Percentiles rank a stretch among this genome's conserved stretches.
Evolutionary conservation across 768 basidiomycete species (phyloP).

Genomic region (Lactifluus hygrophoroides): DNA sequence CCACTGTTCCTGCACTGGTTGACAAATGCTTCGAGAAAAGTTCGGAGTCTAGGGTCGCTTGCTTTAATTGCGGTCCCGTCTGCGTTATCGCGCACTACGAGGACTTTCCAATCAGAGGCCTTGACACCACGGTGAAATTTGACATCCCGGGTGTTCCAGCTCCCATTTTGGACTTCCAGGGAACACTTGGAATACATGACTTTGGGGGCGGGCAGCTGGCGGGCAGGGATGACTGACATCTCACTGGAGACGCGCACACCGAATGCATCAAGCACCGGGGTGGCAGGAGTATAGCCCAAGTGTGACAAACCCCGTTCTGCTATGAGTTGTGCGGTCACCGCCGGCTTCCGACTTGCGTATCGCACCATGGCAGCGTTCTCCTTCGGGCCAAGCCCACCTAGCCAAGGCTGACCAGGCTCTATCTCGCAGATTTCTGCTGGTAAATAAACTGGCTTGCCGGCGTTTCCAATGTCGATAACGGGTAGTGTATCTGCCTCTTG

Average conservation of each 20-base stretch:
- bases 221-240: slow-evolving; percentile 58
- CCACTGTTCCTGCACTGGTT: slow-evolving; percentile 51
- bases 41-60: slow-evolving; percentile 32
- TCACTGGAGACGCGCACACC: slow-evolving; percentile 44
- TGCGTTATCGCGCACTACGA: slow-evolving; percentile 49
- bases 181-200: slow-evolving; percentile 45
- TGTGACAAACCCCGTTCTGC: slow-evolving; percentile 44
- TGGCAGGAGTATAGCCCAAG: slow-evolving; percentile 41
- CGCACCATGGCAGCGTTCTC: slow-evolving; percentile 64
- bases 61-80: slow-evolving; percentile 30
- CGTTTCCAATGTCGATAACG: slow-evolving; percentile 29
- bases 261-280: slow-evolving; percentile 39
- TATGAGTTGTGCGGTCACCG: slow-evolving; percentile 49
- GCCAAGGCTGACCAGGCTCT: slow-evolving; percentile 46
- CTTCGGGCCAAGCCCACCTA: slow-evolving; percentile 46
- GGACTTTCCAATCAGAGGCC: slow-evolving; percentile 54
- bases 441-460: slow-evolving; percentile 32
- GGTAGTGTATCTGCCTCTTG: slow-evolving; percentile 31
- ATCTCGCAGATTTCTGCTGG: slow-evolving; percentile 71
- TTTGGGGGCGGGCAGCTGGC: slow-evolving; percentile 54
- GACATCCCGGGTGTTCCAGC: slow-evolving; percentile 71
- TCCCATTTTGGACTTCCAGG: slow-evolving; percentile 43
- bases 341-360: slow-evolving; percentile 55
- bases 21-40: slow-evolving; percentile 45
- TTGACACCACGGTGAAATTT: slow-evolving; percentile 51